A percentile compares a stretch with the other conserved stretches of the same genome.
Conservation (phyloP, 2,329 filamentous ascomycete genomes). For the Talaromyces sp. region DNA sequence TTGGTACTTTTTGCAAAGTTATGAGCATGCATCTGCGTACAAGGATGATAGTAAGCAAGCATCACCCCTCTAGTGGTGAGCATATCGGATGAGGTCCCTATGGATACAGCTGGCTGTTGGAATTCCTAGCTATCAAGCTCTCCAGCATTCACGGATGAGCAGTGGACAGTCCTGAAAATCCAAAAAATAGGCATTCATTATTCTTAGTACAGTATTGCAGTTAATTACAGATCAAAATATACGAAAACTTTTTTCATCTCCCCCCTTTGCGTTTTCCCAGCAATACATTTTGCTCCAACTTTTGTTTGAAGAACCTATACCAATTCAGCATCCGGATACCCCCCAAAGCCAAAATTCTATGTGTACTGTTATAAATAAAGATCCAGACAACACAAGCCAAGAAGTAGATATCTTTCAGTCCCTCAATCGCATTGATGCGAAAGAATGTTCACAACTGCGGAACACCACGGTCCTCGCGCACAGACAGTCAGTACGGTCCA, state of each 20-base stretch:
- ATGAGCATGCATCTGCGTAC: background rate
- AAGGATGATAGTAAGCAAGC: background rate
- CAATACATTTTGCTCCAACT: background rate
- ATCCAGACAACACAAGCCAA: background rate
- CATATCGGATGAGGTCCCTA: no score
- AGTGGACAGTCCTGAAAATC: background rate
- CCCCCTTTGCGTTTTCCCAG: no score
- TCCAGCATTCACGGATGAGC: no score
- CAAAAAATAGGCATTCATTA: background rate
- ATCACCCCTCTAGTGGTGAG: background rate
- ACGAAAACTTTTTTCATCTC: background rate
- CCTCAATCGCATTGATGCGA: background rate
- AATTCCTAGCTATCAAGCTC: no score
- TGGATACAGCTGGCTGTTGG: background rate
- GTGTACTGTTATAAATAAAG: background rate
- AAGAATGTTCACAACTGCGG: background rate
- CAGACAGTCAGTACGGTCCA: slow-evolving; percentile 1
- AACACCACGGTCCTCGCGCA: background rate
- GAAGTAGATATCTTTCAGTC: background rate
- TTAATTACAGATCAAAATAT: background rate
- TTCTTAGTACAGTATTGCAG: background rate
- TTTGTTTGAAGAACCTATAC: background rate
- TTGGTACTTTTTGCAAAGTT: background rate
- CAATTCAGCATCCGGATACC: background rate
- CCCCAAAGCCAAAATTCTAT: background rate